A percentile compares a stretch with the other conserved stretches of the same genome.
phyloP scores from a whole-genome alignment of 371 early-diverging fungal species.

The Mortierella sp. region DNA sequence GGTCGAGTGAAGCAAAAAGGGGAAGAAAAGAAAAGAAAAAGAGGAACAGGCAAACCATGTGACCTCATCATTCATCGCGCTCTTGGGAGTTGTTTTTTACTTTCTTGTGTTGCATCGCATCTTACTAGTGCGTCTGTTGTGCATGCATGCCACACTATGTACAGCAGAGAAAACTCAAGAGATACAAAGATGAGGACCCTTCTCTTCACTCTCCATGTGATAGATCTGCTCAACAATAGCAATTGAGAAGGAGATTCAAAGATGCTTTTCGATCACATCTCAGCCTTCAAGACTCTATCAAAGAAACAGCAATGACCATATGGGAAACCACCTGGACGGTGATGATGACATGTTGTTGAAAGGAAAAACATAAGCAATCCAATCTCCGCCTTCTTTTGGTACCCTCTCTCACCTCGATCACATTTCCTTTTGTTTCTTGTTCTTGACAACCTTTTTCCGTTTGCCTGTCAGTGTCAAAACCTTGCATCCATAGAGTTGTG shows the following conservation, averaged over 20 bases:
- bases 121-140: background rate
- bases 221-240: background rate
- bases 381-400: background rate
- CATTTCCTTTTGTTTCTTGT: background rate
- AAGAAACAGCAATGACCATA: background rate
- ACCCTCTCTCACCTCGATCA: background rate
- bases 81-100: background rate
- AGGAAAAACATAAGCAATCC: background rate
- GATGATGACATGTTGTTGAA: background rate
- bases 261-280: background rate
- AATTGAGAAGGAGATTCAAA: constrained; percentile 1
- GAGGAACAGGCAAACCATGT: background rate
- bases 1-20: background rate
- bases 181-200: no score
- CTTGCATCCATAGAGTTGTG: background rate
- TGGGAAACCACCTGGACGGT: background rate
- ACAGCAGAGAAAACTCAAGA: no score
- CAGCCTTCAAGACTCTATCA: background rate
- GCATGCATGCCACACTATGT: background rate
- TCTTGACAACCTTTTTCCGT: background rate
- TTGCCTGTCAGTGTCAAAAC: background rate
- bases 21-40: background rate
- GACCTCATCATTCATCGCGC: background rate
- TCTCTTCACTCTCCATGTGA: background rate
- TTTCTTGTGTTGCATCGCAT: background rate